Evolutionary conservation across 441 rosid genomes (phyloP).

Genomic region (Theobroma grandiflorum): DNA sequence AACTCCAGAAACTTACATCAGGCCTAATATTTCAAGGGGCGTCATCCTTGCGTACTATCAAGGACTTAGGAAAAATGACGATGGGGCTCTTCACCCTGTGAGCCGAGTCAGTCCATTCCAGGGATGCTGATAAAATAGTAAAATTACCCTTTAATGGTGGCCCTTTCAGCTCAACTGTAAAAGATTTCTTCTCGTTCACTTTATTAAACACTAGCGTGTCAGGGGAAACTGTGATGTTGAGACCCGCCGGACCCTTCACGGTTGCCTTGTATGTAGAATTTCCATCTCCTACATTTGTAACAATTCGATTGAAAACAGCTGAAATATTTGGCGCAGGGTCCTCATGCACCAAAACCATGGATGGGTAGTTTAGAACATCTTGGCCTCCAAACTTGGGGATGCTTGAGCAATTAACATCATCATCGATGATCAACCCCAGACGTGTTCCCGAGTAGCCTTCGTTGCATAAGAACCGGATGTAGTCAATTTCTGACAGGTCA

Average conservation of each 20-base stretch:
- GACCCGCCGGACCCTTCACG: slow-evolving; percentile 46
- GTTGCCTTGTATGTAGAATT: slow-evolving; percentile 49
- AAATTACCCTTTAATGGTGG: slow-evolving; percentile 24
- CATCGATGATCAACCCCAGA: slow-evolving; percentile 47
- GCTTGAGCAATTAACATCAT: slow-evolving; percentile 54
- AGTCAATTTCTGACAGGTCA: slow-evolving; percentile 38
- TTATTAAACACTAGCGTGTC: slow-evolving; percentile 37
- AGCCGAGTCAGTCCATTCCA: slow-evolving; percentile 68
- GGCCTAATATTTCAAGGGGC: too few species aligned
- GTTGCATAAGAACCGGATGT: slow-evolving; percentile 55
- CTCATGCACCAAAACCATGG: slow-evolving; percentile 51
- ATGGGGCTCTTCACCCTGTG: slow-evolving; percentile 68
- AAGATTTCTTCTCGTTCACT: slow-evolving; percentile 37
- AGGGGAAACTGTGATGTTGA: slow-evolving; percentile 46
- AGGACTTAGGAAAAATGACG: slow-evolving; percentile 27
- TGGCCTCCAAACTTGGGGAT: slow-evolving; percentile 46
- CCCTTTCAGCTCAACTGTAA: slow-evolving; percentile 60
- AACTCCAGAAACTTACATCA: too few species aligned
- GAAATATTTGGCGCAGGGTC: slow-evolving; percentile 25
- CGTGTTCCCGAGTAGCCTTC: slow-evolving; percentile 57
- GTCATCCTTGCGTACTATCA: too few species aligned
- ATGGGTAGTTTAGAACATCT: slow-evolving; percentile 64
- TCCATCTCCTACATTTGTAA: slow-evolving; percentile 48
- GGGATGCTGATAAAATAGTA: slow-evolving; percentile 52
- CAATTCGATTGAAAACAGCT: slow-evolving; percentile 53